phyloP scores from a whole-genome alignment of 305 asterid species.

The Rubia tinctorum region DNA sequence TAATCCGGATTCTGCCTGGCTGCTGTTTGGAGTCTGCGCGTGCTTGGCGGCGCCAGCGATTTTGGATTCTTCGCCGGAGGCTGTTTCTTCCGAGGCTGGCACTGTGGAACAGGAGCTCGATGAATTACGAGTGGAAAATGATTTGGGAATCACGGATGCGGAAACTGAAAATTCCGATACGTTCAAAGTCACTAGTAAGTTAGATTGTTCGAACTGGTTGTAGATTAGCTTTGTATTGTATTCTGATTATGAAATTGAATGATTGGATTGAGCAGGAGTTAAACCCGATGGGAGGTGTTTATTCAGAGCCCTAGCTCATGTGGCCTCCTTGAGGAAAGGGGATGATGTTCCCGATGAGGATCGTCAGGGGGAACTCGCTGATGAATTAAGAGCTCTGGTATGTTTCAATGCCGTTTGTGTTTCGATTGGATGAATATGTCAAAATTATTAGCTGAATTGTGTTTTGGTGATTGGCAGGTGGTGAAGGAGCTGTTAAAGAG shows the following conservation, averaged over 20 bases:
- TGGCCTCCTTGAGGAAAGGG: conserved; percentile 69
- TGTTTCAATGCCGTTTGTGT: background rate
- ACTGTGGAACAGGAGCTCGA: conserved; percentile 16
- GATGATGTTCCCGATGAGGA: conserved; percentile 66
- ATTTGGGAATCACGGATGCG: conserved; percentile 13
- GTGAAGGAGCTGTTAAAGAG: conserved; percentile 78
- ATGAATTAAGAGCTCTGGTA: conserved; percentile 88
- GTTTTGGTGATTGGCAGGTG: conserved; percentile 36
- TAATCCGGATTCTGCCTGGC: conserved; percentile 74
- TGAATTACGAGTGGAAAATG: background rate
- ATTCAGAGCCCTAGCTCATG: conserved; percentile 81
- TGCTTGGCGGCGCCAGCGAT: conserved; percentile 34
- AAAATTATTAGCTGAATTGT: background rate
- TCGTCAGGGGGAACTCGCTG: conserved; percentile 76
- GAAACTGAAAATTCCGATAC: conserved; percentile 24
- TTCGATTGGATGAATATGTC: background rate
- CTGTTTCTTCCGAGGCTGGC: conserved; percentile 17
- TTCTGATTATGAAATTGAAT: background rate
- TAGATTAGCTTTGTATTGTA: background rate
- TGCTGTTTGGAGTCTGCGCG: conserved; percentile 63
- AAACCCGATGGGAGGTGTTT: conserved; percentile 80
- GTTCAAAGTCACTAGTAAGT: conserved; percentile 57
- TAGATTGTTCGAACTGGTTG: background rate
- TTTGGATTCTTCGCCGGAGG: conserved; percentile 31
- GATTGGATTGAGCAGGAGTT: conserved; percentile 43